Base-by-base conservation (phyloP, 345 rosid genomes). In the Eucalyptus dawsonii region DNA sequence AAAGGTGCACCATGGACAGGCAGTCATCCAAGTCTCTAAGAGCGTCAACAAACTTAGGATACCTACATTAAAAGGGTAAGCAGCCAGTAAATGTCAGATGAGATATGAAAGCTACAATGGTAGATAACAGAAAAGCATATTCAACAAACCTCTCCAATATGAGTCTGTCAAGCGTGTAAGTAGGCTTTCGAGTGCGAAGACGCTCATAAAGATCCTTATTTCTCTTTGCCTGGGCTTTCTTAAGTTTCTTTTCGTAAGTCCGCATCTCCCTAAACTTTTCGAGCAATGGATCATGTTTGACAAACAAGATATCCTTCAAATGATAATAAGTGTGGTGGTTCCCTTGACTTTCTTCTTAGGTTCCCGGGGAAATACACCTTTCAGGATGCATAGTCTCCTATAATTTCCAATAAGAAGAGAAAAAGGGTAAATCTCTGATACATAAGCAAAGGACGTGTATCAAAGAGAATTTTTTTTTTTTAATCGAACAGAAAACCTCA, bases 1-100 rank as follows among this genome's bases (percentile, higher is more conserved):
- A 98, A 60, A 97, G 99, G 92, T 96, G 98, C 88, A 98, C 97
- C 98, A 96, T 92, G 2, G 99, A 94, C 50, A 98, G 97, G 91
- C 98, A 95, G 88, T 97, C 99, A 91, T 97, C 99, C 95, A 98
- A 94, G 92, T 98, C 99, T 80, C 99, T 95, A 17, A 98, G 95
- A 14, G 99, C 98, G 92, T 97, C 99, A 86, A 96, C 89, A 88
- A 97, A 96, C 6, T 95, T 95, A 0, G 99, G 99, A 93, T 96
- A 96, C 95, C 99, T 98, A 88, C 42, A 95, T 40, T n/a, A 14
- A 13, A 90, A 29, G 88, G 34, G 83, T 21, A 76, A 76, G 83
- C 47, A 76, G 47, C 83, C 83, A 37, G 83, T 21, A 76, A 76
- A 37, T 37, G 50, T 29, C 42, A 44, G 27, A 85, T 83, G 31